Evolutionary conservation across 169 alveolate genomes (phyloP), one percentile per base, ranked within the genome.

Genomic region (Plasmodium gonderi): DNA sequence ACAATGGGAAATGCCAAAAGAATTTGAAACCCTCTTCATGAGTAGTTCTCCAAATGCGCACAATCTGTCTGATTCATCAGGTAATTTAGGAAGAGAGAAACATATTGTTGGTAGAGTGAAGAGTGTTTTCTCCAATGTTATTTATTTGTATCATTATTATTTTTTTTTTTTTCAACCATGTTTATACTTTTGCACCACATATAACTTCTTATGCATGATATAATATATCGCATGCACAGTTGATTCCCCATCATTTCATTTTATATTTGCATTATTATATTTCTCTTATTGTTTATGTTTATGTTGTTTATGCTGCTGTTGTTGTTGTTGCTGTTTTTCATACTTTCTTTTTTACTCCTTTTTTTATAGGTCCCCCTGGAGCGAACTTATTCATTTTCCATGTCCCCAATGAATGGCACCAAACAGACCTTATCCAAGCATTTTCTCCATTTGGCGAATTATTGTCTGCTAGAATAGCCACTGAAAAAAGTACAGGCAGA

Each of bases 341-440:
- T 31, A n/a, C 80, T 40, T 6, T 40, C 7, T 38, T 12, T 31
- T 26, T 69, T 69, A 12, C 47, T 31, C 79, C 44, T 31, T 12
- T 38, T 29, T 47, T 40, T 20, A 51, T 44, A 64, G 99, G 99
- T 6, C 99, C 99, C 12, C 97, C 98, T 0, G 99, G 99, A n/a
- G 97, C 99, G 33, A 98, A 98, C 72, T 92, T 98, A n/a, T 98
- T 98, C 92, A 96, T 98, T 64, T 98, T 98, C 95, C 98, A 98
- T 95, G 95, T 98, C 26, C 99, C 99, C 20, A 95, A 95, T 74
- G 98, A 97, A 54, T 98, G 99, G 99, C 97, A 95, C n/a, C 96
- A 98, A 65, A 77, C 90, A 5, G 98, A 97, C 65, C 96, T 98
- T 26, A 91, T 97, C 40, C 81, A 91, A 14, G 97, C 97, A 75